Percentiles rank a stretch among this genome's conserved stretches.
Evolutionary conservation across 116 monocot species (phyloP).

Genomic region (Posidonia oceanica): DNA sequence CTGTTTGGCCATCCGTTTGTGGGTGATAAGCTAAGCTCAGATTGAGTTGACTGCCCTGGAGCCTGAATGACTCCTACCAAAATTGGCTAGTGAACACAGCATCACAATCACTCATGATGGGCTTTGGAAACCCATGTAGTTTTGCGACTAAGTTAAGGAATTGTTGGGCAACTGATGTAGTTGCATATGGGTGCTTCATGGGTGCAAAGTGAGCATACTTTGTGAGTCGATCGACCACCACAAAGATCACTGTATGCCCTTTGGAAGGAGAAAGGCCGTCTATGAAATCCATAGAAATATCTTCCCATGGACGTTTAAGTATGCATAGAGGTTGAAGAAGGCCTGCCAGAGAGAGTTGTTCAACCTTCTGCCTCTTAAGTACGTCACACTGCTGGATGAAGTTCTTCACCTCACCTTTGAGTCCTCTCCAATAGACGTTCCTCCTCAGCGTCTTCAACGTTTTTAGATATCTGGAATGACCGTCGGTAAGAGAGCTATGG

Average conservation of each 20-base stretch:
- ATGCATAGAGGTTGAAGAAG: constrained; percentile 2
- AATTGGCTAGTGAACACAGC: background rate
- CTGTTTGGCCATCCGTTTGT: background rate
- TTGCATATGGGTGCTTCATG: background rate
- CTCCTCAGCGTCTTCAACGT: background rate
- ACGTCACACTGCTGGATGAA: background rate
- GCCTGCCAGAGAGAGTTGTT: background rate
- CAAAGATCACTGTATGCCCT: background rate
- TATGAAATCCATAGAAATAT: constrained; percentile 3
- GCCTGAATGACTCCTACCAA: background rate
- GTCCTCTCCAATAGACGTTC: background rate
- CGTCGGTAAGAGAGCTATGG: background rate
- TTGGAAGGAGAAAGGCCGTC: background rate
- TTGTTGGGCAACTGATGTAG: background rate
- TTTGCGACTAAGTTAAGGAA: background rate
- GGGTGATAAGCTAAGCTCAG: background rate
- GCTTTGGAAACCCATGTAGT: background rate
- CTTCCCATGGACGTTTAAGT: background rate
- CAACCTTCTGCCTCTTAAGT: background rate
- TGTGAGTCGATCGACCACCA: background rate
- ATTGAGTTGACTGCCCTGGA: background rate
- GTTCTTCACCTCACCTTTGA: background rate
- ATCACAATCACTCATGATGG: background rate
- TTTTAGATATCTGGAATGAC: background rate
- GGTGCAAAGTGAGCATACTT: background rate